phyloP scores from a whole-genome alignment of 2,329 filamentous ascomycete genomes.

The Mariannaea sp. region DNA sequence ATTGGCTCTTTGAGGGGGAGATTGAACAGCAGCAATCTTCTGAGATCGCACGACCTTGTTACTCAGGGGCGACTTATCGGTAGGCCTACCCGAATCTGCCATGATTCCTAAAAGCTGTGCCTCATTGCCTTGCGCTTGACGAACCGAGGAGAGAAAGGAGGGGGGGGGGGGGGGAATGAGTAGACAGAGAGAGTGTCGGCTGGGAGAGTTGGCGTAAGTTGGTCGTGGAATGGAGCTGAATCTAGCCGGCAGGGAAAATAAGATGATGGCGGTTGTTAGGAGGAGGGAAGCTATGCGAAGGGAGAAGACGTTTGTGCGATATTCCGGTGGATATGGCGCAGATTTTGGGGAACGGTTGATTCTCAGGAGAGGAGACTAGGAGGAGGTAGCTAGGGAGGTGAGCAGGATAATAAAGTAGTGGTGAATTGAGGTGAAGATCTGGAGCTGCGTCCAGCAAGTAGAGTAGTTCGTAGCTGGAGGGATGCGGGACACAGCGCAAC shows the following conservation, averaged over 20 bases:
- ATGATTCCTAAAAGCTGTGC: constrained; percentile 43
- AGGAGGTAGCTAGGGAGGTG: constrained; percentile 1
- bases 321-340: not conserved
- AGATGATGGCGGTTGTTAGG: no score
- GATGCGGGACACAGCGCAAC: no score
- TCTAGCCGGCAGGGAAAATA: no score
- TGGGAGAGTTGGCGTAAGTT: not conserved
- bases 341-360: no score
- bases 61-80: constrained; percentile 43
- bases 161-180: constrained; percentile 22
- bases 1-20: constrained; percentile 37
- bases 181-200: constrained; percentile 1
- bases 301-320: not conserved
- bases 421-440: constrained; percentile 4
- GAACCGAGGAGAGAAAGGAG: constrained; percentile 7
- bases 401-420: no score
- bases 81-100: constrained; percentile 48
- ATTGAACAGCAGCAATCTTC: constrained; percentile 51
- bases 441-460: not conserved
- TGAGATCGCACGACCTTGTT: constrained; percentile 54
- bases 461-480: no score
- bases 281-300: no score
- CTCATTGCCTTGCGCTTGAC: constrained; percentile 40
- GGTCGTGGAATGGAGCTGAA: not conserved
- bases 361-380: no score